phyloP scores from a whole-genome alignment of 202 grass and related monocot genomes.

The Setaria italica region DNA sequence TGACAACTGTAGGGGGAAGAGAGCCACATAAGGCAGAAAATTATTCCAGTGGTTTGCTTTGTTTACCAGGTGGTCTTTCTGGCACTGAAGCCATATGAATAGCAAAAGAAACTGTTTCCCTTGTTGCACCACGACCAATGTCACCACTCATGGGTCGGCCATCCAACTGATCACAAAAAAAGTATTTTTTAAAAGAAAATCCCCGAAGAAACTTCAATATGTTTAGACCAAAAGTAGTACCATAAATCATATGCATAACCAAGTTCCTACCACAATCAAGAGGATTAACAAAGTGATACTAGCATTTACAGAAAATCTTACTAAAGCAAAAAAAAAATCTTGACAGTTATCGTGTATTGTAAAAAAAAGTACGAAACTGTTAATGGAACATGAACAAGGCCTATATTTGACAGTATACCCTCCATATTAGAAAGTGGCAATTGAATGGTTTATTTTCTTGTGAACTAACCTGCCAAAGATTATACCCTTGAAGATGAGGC shows the following conservation, averaged over 20 bases:
- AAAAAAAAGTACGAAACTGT: neutral
- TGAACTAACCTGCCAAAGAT: constrained; percentile 92
- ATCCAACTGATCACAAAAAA: constrained; percentile 67
- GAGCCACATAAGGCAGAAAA: neutral
- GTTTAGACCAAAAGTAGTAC: neutral
- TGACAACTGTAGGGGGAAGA: constrained; percentile 7
- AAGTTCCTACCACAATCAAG: constrained; percentile 1
- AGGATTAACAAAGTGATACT: neutral
- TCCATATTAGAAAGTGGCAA: constrained; percentile 4
- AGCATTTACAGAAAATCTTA: constrained; percentile 23
- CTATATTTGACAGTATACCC: neutral
- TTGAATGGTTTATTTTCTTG: constrained; percentile 18
- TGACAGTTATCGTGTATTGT: neutral
- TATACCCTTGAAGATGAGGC: constrained; percentile 57
- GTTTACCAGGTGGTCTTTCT: constrained; percentile 78
- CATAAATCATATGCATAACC: neutral
- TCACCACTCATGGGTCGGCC: constrained; percentile 93
- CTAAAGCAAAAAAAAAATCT: neutral
- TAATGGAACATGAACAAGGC: neutral
- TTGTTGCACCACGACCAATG: constrained; percentile 90
- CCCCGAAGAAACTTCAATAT: neutral
- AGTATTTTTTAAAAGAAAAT: constrained; percentile 34
- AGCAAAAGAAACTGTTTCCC: constrained; percentile 83
- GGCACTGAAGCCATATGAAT: constrained; percentile 62
- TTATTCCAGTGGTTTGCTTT: neutral